A percentile compares a stretch with the other conserved stretches of the same genome.
phyloP scores from a whole-genome alignment of 73 alveolate genomes.

The Tetrahymena elliotti region DNA sequence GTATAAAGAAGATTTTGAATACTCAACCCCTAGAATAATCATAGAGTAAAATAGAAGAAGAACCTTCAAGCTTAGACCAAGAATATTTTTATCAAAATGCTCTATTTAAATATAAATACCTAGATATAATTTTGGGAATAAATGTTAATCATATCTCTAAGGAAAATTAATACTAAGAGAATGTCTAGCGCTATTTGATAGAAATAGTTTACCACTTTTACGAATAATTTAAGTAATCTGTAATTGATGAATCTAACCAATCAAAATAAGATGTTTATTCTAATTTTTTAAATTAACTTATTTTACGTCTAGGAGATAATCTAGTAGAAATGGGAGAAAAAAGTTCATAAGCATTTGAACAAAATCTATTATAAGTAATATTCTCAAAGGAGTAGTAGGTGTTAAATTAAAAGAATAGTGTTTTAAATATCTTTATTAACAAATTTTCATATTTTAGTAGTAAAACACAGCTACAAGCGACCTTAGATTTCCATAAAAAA shows the following conservation, averaged over 20 bases:
- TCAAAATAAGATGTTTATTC: not conserved
- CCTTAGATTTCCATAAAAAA: not conserved
- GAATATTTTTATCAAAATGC: not conserved
- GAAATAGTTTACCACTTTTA: not conserved
- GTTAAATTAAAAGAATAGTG: not conserved
- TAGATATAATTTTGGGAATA: not conserved
- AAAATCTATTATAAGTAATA: not conserved
- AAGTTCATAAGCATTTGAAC: not conserved
- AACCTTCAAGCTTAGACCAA: not conserved
- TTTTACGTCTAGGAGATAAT: not conserved
- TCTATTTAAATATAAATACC: not conserved
- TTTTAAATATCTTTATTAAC: not conserved
- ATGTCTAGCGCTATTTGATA: not conserved
- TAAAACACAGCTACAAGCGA: not conserved
- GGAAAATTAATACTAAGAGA: not conserved
- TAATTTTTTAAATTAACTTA: not conserved
- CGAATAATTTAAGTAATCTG: not conserved
- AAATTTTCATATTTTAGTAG: not conserved
- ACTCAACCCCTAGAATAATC: not conserved
- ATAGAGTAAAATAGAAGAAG: not conserved
- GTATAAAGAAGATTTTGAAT: not conserved
- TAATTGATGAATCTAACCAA: not conserved
- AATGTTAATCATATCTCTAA: not conserved
- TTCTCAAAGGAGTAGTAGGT: not conserved
- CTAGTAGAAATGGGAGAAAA: not conserved